Conservation (phyloP, 176 grass and related monocot species). For the Tillandsia leiboldiana region DNA sequence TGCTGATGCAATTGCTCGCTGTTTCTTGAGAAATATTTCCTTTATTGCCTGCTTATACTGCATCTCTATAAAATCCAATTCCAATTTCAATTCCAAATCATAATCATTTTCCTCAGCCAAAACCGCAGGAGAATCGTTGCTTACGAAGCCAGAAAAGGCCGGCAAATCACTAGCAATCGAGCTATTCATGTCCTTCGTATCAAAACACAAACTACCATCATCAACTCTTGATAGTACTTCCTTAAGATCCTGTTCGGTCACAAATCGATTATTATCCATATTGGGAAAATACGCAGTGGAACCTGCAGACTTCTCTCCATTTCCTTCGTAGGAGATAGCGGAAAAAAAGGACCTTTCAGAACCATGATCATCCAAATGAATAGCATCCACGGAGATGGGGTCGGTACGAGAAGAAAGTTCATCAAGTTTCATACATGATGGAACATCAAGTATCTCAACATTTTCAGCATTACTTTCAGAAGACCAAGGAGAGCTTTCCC, state of each 20-base stretch:
- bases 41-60: constrained; percentile 10
- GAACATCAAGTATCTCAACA: neutral
- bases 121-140: neutral
- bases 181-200: neutral
- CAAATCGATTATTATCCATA: neutral
- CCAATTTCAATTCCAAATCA: neutral
- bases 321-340: constrained; percentile 4
- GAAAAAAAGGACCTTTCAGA: constrained; percentile 9
- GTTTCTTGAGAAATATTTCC: neutral
- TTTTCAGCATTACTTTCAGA: constrained; percentile 14
- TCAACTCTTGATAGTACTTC: neutral
- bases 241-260: neutral
- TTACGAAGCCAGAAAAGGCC: neutral
- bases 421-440: neutral
- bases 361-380: neutral
- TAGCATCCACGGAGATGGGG: neutral
- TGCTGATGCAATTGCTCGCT: constrained; percentile 1
- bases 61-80: neutral
- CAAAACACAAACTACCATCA: neutral
- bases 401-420: neutral
- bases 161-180: neutral
- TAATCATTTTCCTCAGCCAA: constrained; percentile 1
- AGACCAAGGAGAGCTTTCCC: neutral
- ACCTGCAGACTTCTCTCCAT: constrained; percentile 14
- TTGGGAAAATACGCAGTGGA: constrained; percentile 2